phyloP scores from a whole-genome alignment of 768 basidiomycete species.

The Pleurotus tuber-regium region DNA sequence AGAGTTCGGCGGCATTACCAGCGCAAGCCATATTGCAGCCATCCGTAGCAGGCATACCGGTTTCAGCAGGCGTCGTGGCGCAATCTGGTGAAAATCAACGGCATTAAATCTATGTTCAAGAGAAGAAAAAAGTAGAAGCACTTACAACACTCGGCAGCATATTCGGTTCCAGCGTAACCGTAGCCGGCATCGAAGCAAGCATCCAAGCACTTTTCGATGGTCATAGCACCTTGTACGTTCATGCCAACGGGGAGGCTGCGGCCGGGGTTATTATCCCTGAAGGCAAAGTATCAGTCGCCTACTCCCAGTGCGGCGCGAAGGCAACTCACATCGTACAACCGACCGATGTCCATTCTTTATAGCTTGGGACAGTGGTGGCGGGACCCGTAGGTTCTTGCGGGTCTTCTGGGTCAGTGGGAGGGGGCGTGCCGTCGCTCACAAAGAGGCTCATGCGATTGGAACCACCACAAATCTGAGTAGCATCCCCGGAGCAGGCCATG shows the following conservation, averaged over 20 bases:
- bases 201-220: slow-evolving; percentile 12
- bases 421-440: slow-evolving; percentile 5
- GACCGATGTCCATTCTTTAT: slow-evolving; percentile 3
- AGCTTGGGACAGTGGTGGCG: not conserved
- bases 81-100: slow-evolving; percentile 7
- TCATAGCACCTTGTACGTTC: not conserved
- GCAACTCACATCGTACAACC: slow-evolving; percentile 5
- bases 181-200: slow-evolving; percentile 23
- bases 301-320: too few species aligned
- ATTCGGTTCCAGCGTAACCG: slow-evolving; percentile 53
- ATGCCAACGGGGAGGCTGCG: slow-evolving; percentile 3
- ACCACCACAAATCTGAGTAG: slow-evolving; percentile 8
- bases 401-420: slow-evolving; percentile 3
- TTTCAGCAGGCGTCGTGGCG: slow-evolving; percentile 8
- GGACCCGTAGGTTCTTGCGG: not conserved
- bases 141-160: slow-evolving; percentile 10
- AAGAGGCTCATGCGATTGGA: slow-evolving; percentile 7
- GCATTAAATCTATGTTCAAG: not conserved
- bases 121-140: not conserved
- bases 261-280: slow-evolving; percentile 2
- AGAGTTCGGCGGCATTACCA: slow-evolving; percentile 17
- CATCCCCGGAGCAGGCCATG: slow-evolving; percentile 8
- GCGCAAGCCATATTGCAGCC: slow-evolving; percentile 15
- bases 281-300: too few species aligned
- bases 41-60: slow-evolving; percentile 4